Conservation (phyloP, 78 protist species). For the Carpediemonas membranifera region DNA sequence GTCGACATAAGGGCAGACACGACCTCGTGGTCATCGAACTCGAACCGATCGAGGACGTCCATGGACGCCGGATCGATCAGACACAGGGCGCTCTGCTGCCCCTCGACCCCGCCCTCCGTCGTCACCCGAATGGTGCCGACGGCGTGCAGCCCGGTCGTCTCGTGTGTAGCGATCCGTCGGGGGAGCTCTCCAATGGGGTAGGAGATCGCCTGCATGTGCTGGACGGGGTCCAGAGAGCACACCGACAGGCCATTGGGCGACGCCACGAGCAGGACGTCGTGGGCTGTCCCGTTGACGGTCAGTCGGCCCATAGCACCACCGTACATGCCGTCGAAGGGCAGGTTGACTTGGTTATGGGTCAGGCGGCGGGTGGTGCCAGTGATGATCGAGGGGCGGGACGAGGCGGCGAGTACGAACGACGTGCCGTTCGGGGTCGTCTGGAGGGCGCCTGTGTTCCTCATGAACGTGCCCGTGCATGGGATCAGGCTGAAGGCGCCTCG, state of each 20-base stretch:
- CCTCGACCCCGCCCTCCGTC: no score
- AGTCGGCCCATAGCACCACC: no score
- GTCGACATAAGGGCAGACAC: not conserved
- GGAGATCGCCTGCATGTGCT: constrained; percentile 68
- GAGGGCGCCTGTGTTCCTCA: no score
- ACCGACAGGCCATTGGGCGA: constrained; percentile 1
- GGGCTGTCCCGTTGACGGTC: no score
- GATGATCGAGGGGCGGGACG: constrained; percentile 75
- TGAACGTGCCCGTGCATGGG: not conserved
- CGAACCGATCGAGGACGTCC: no score
- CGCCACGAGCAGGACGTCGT: not conserved
- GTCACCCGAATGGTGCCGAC: no score
- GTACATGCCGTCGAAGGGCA: constrained; percentile 3
- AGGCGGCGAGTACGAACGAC: constrained; percentile 57
- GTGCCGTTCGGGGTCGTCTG: not conserved
- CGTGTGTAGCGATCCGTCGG: constrained; percentile 46
- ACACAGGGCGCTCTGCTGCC: no score
- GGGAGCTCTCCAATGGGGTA: constrained; percentile 65
- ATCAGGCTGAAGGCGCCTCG: constrained; percentile 4
- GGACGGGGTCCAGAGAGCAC: constrained; percentile 70
- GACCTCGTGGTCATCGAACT: constrained; percentile 16
- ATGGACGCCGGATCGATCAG: no score
- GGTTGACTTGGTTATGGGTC: constrained; percentile 55
- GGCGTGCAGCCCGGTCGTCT: not conserved
- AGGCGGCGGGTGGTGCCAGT: constrained; percentile 47